A percentile compares a stretch with the other conserved stretches of the same genome.
These are phyloP conservation scores for Rutidosis leptorrhynchoides DNA, from an alignment of 129 eudicot genomes.

Conservation along the genomic window DNA sequence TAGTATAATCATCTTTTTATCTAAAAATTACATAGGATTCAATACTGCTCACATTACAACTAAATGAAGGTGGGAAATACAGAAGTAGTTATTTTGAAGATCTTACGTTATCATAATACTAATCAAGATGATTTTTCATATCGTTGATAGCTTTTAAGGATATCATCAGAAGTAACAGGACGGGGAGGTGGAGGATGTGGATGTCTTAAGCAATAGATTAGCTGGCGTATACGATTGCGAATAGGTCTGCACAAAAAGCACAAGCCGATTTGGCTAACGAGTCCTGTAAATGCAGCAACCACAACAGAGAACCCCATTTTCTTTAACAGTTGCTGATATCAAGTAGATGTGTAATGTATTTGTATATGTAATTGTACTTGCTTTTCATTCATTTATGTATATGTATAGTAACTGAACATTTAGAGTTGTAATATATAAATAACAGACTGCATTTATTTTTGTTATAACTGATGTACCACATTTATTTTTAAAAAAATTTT, in stretches of 20 bases:
- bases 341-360: conserved; percentile 18
- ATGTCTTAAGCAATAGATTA: conserved; percentile 38
- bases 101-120: background rate
- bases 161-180: conserved; percentile 22
- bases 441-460: conserved; percentile 7
- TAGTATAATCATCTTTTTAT: background rate
- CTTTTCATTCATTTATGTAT: no score
- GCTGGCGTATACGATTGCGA: conserved; percentile 30
- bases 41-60: background rate
- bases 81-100: background rate
- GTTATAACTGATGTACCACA: conserved; percentile 22
- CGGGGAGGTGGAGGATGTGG: conserved; percentile 35
- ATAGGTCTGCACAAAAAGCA: conserved; percentile 32
- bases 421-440: background rate
- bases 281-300: conserved; percentile 37
- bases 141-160: conserved; percentile 26
- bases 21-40: no score
- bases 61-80: background rate
- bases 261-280: conserved; percentile 31
- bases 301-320: conserved; percentile 27
- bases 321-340: background rate
- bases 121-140: background rate
- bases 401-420: conserved; percentile 23
- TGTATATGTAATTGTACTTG: conserved; percentile 9
- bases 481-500: background rate